Base-by-base conservation (phyloP, 176 grass and related monocot genomes). In the Pontederia paniculata region DNA sequence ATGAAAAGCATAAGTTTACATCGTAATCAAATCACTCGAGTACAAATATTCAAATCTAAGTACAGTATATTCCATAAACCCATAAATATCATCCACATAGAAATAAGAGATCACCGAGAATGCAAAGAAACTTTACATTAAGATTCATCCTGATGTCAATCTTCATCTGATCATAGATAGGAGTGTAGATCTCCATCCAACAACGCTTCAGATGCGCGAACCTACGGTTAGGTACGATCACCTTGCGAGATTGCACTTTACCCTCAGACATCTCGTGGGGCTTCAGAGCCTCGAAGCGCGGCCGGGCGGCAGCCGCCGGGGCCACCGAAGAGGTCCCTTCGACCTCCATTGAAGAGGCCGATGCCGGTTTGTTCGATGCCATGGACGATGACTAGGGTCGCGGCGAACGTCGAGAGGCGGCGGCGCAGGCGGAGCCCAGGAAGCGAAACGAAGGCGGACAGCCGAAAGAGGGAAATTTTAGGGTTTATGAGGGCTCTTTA, bases 91-190 rank as follows among this genome's bases (percentile, higher is more conserved):
- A 55, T n/a, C n/a, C n/a, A n/a, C n/a, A n/a, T n/a, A n/a, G n/a
- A n/a, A n/a, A n/a, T n/a, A n/a, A n/a, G n/a, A n/a, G n/a, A n/a
- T n/a, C n/a, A n/a, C n/a, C n/a, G n/a, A n/a, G n/a, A n/a, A n/a
- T n/a, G n/a, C n/a, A n/a, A 57, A 45, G 10, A 9, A 28, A 9
- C 1, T 25, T 42, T 23, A 85, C 89, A 81, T 95, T 95, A 31
- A 95, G 78, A 72, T 95, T 95, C 89, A 95, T 95, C 59, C 84
- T 73, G 45, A 95, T 80, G 67, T 95, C 81, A 62, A 95, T 57
- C 75, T 88, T 88, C 89, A 95, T 85, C 62, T 85, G 81, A 42
- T 90, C 81, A 22, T 70, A 81, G 16, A 85, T 48, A 23, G 81
- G 86, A n/a, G 54, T 73, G 72, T 89, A 85, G 62, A 79, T 90